phyloP scores from a whole-genome alignment of 2,329 filamentous ascomycete genomes.

The Byssoonygena ceratinophila region DNA sequence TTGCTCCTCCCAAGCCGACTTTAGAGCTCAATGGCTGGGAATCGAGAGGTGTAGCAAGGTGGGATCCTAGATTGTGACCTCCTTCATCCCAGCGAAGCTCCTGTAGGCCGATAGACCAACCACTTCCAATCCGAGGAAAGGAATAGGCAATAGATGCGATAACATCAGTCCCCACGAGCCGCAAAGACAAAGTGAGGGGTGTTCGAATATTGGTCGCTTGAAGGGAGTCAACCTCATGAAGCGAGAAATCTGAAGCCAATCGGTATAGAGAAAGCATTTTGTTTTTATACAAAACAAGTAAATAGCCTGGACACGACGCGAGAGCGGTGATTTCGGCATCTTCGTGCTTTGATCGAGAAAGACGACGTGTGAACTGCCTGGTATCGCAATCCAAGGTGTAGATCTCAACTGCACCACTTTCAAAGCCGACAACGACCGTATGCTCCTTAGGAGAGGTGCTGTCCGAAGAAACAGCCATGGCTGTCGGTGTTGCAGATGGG shows the following conservation, averaged over 20 bases:
- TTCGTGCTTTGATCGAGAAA: constrained; percentile 51
- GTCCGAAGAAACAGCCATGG: constrained; percentile 37
- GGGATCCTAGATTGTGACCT: constrained; percentile 35
- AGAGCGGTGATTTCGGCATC: constrained; percentile 59
- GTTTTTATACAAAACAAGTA: constrained; percentile 65
- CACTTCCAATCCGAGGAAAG: constrained; percentile 61
- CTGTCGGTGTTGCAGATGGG: constrained; percentile 52
- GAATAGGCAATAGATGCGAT: constrained; percentile 83
- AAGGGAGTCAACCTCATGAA: constrained; percentile 62
- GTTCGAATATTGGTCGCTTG: constrained; percentile 68
- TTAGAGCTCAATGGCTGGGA: constrained; percentile 13
- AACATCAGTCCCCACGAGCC: constrained; percentile 52
- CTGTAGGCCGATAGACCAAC: constrained; percentile 88
- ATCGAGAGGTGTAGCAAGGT: constrained; percentile 33
- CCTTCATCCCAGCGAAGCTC: constrained; percentile 59
- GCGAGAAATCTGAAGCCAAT: constrained; percentile 37
- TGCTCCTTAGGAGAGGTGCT: constrained; percentile 37
- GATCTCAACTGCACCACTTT: constrained; percentile 59
- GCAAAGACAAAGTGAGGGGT: constrained; percentile 72
- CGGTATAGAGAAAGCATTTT: constrained; percentile 68
- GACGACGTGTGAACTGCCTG: constrained; percentile 40
- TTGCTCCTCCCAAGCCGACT: background rate
- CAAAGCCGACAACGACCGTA: constrained; percentile 60
- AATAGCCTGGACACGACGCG: constrained; percentile 62
- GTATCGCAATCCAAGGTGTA: constrained; percentile 49